Percentiles rank a stretch among this genome's conserved stretches.
Evolutionary conservation across 1,284 basidiomycete species (phyloP).

Genomic region (Ganoderma multipileum): DNA sequence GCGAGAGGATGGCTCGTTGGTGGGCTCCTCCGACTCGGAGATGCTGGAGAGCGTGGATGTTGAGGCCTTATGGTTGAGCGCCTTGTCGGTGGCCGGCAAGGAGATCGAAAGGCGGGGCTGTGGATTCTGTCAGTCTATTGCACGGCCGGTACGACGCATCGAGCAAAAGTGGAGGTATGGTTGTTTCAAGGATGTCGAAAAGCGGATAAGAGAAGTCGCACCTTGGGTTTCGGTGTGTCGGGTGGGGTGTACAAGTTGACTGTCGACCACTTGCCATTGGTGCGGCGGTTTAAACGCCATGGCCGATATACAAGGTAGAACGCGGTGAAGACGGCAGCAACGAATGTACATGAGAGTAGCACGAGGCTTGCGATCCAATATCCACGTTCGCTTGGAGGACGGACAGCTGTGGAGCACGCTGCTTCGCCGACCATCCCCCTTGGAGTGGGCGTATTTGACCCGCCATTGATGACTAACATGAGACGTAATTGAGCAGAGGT

Average conservation of each 20-base stretch:
- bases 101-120: slow-evolving; percentile 1
- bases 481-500: neutral
- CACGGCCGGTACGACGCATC: too few species aligned
- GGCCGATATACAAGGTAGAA: neutral
- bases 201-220: neutral
- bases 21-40: neutral
- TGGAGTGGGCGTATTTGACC: neutral
- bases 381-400: neutral
- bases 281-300: neutral
- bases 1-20: neutral
- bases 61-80: neutral
- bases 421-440: neutral
- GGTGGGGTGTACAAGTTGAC: slow-evolving; percentile 2
- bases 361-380: neutral
- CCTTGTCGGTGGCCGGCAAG: neutral
- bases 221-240: neutral
- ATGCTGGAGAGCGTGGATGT: neutral
- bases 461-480: neutral
- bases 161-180: neutral
- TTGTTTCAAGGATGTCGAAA: neutral
- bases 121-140: neutral
- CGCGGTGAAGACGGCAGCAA: too few species aligned
- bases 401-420: neutral
- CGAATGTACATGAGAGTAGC: slow-evolving; percentile 1
- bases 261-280: neutral